Evolutionary conservation across 192 early-diverging fungal genomes (phyloP).

Genomic region (Coemansia sp.): DNA sequence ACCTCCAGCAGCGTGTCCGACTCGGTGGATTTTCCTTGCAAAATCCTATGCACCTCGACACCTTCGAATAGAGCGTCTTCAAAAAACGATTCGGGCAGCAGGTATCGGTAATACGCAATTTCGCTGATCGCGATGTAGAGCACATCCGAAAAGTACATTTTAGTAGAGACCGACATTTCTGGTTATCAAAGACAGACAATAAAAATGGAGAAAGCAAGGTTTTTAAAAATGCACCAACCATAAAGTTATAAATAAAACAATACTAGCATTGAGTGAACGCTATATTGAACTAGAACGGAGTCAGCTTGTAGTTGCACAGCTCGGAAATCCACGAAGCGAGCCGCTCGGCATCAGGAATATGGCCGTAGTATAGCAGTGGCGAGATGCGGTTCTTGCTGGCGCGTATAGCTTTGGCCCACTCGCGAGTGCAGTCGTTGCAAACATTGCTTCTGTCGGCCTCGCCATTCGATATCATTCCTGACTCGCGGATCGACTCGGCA

Average conservation of each 20-base stretch:
- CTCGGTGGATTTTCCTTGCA: slow-evolving; percentile 25
- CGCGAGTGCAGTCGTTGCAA: slow-evolving; percentile 35
- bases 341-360: slow-evolving; percentile 36
- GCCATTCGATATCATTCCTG: slow-evolving; percentile 3
- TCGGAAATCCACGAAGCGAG: slow-evolving; percentile 51
- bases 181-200: not conserved
- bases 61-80: slow-evolving; percentile 18
- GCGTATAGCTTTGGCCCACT: slow-evolving; percentile 32
- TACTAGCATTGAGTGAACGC: slow-evolving; percentile 12
- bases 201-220: not conserved
- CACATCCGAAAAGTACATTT: slow-evolving; percentile 18
- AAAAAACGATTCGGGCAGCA: slow-evolving; percentile 40
- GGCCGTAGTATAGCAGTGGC: slow-evolving; percentile 49
- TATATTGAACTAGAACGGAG: slow-evolving; percentile 10
- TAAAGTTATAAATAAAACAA: not conserved
- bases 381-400: slow-evolving; percentile 26
- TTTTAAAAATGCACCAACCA: not conserved
- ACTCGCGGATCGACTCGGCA: slow-evolving; percentile 30
- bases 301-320: slow-evolving; percentile 37
- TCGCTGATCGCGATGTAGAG: slow-evolving; percentile 35
- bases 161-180: slow-evolving; percentile 1
- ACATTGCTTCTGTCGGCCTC: slow-evolving; percentile 10
- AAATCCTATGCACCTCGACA: slow-evolving; percentile 12
- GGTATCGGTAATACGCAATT: slow-evolving; percentile 37
- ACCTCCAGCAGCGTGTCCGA: slow-evolving; percentile 33